Evolutionary conservation across 2,329 filamentous ascomycete species (phyloP), one percentile per base, ranked within the genome.

Genomic region (Thelonectria olida): DNA sequence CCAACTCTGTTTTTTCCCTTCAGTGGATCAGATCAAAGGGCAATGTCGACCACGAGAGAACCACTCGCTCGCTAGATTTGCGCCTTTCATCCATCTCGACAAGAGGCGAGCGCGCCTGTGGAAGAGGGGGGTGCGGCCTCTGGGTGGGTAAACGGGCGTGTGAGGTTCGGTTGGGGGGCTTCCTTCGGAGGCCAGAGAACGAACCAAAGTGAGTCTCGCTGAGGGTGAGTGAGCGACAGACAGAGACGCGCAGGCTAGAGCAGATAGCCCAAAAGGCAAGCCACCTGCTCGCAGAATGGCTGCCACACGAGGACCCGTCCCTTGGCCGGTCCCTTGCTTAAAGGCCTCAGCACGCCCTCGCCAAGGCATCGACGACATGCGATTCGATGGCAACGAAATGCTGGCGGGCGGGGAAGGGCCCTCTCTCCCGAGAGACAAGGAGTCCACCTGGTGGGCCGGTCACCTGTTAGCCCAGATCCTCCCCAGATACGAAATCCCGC

Each of bases 401-500:
- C 54, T 61, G 38, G 45, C 58, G 51, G 54, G 62, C 60, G 59
- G 58, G 51, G 45, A 55, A 49, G 62, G 63, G 61, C 44, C 61
- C 60, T 49, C 68, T 58, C 65, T 68, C 61, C 66, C 64, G 58
- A 67, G 55, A 59, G 51, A 28, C 61, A 54, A 63, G 34, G 54
- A 58, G 62, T 54, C 68, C 65, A 70, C 64, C 60, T 31, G 42
- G 65, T 68, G 60, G 66, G 54, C 63, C 64, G 67, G 69, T 71
- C 67, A 71, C 65, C 67, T 69, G 68, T 67, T 71, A 61, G 63
- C 50, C 62, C 64, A 68, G 67, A 71, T 71, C 63, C 68, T 67
- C 68, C 68, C 68, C 67, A 67, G 65, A 68, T 64, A 66, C 66
- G 54, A 68, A 67, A 63, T 62, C 61, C 54, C 57, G 49, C 55